Evolutionary conservation across 2,329 filamentous ascomycete species (phyloP).

Genomic region (Coniochaeta sp.): DNA sequence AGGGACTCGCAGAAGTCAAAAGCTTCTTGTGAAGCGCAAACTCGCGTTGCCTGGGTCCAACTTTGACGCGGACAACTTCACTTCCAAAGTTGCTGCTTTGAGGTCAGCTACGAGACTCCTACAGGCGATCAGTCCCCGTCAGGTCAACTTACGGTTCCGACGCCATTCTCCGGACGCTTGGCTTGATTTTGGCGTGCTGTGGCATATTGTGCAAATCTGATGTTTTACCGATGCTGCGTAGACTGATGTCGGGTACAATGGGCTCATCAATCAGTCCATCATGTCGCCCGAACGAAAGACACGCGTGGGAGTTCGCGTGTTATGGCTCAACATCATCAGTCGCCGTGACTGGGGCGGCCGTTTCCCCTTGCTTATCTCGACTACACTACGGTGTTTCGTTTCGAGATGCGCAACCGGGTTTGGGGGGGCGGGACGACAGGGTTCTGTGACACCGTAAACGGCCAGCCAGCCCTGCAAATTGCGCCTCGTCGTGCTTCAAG

Average conservation of each 20-base stretch:
- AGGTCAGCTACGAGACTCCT: not conserved
- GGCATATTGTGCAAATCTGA: not conserved
- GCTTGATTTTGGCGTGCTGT: not conserved
- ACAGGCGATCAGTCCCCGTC: not conserved
- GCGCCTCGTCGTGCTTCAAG: not conserved
- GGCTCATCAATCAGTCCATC: not conserved
- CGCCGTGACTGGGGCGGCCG: not conserved
- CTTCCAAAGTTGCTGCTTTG: constrained; percentile 10
- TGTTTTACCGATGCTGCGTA: not conserved
- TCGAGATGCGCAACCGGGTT: constrained; percentile 1
- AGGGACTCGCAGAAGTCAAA: constrained; percentile 37
- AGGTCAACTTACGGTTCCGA: not conserved
- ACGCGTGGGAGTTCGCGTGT: not conserved
- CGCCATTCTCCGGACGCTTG: not conserved
- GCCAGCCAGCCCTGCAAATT: not conserved
- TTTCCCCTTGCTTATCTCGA: constrained; percentile 2
- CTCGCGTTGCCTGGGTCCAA: constrained; percentile 20
- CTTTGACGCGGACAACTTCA: constrained; percentile 19
- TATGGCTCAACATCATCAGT: not conserved
- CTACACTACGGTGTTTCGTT: constrained; percentile 1
- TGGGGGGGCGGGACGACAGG: not conserved
- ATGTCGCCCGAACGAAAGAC: not conserved
- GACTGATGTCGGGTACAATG: not conserved
- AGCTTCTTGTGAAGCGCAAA: constrained; percentile 27
- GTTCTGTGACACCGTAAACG: not conserved